These are phyloP conservation scores for Goniomonas avonlea DNA, from an alignment of 78 protist genomes.

Conservation along the genomic window DNA sequence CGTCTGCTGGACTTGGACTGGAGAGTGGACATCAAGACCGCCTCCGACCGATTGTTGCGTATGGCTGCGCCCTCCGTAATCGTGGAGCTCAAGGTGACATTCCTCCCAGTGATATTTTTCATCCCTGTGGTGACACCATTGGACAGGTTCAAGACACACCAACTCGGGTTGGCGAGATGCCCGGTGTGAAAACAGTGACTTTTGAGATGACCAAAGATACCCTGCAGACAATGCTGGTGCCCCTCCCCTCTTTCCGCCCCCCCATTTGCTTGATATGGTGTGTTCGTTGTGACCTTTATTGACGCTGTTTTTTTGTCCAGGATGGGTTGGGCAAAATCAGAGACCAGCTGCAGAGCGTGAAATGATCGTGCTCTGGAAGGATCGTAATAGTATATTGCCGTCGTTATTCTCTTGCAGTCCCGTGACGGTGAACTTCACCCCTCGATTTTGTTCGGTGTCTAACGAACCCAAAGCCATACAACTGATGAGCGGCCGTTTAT, in stretches of 20 bases:
- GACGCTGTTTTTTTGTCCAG: no score
- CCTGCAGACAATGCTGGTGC: constrained; percentile 59
- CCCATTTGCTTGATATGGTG: no score
- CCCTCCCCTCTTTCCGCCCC: no score
- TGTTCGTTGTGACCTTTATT: no score
- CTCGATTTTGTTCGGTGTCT: no score
- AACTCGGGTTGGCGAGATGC: background rate
- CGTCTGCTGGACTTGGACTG: constrained; percentile 46
- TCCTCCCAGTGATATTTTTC: no score
- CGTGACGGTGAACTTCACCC: no score
- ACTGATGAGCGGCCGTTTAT: no score
- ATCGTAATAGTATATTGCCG: no score
- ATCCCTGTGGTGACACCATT: no score
- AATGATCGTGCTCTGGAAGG: constrained; percentile 30
- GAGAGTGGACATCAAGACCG: constrained; percentile 60
- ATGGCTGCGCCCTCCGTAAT: constrained; percentile 57
- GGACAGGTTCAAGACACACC: constrained; percentile 23
- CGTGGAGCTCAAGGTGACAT: constrained; percentile 50
- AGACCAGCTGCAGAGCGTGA: constrained; percentile 51
- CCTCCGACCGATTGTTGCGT: constrained; percentile 38
- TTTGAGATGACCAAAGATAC: constrained; percentile 59
- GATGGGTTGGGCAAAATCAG: constrained; percentile 58
- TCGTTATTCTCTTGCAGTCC: no score
- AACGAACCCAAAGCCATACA: no score
- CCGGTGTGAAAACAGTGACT: constrained; percentile 26